phyloP scores from a whole-genome alignment of 768 basidiomycete species.

The Amanita muscaria region DNA sequence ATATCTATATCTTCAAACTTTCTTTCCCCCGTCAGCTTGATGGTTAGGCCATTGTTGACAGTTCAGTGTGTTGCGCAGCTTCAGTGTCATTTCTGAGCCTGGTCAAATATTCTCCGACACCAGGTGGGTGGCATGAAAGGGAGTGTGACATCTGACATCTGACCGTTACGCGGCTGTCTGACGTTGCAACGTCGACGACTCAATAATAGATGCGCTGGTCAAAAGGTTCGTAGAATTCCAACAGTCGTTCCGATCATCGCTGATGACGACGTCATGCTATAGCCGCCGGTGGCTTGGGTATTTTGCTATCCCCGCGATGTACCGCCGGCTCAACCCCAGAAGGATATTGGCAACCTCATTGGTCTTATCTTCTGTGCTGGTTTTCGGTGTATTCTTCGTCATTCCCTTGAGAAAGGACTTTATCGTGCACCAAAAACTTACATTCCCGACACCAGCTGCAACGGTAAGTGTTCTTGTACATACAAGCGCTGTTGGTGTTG shows the following conservation, averaged over 20 bases:
- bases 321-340: slow-evolving; percentile 32
- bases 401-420: slow-evolving; percentile 55
- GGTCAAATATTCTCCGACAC: no score
- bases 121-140: no score
- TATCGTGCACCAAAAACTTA: slow-evolving; percentile 53
- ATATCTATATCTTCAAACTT: slow-evolving; percentile 64
- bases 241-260: slow-evolving; percentile 7
- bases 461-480: slow-evolving; percentile 30
- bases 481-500: no score
- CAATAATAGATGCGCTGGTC: no score
- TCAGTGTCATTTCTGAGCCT: no score
- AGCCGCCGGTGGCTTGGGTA: slow-evolving; percentile 50
- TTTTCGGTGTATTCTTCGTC: slow-evolving; percentile 61
- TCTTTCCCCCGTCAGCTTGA: slow-evolving; percentile 65
- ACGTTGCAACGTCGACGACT: no score
- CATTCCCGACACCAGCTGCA: slow-evolving; percentile 59
- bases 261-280: slow-evolving; percentile 7
- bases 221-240: slow-evolving; percentile 21
- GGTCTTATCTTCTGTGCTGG: slow-evolving; percentile 44
- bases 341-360: slow-evolving; percentile 49
- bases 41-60: slow-evolving; percentile 33
- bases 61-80: slow-evolving; percentile 46
- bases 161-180: no score
- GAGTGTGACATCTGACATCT: no score
- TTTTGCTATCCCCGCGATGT: slow-evolving; percentile 49